Evolutionary conservation across 2,329 filamentous ascomycete genomes (phyloP), one percentile per base, ranked within the genome.

Genomic region (Pezicula rhizophila): DNA sequence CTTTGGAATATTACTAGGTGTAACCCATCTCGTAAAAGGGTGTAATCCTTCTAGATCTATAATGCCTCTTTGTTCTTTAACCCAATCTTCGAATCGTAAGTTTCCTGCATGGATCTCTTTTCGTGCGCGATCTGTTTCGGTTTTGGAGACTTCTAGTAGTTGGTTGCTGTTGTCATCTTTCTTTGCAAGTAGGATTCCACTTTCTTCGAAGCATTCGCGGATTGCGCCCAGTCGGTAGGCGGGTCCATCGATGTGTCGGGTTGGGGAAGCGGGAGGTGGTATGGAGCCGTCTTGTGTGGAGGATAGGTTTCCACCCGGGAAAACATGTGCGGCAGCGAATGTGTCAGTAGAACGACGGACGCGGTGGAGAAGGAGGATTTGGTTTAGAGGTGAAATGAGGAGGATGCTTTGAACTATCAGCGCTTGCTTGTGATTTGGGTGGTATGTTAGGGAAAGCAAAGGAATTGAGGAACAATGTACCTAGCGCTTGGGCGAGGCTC

Each of bases 171-270:
- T 67, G 51, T 70, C 69, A 48, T 66, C 70, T 20, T 70, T 65
- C 4, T 66, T 67, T 14, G 50, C 56, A 18, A 97, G 75, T 23
- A 97, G 69, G 47, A 96, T 89, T 0, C 93, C 93, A 55, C 87
- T 91, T 70, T 97, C 93, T 65, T 99, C 93, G 63, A 97, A 97
- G 0, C 89, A 89, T 72, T 97, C 93, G 6, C 93, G 77, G 20
- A 97, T 80, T 0, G 91, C 93, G 5, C 85, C 90, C 33, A 88
- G 68, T n/a, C 90, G 76, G 63, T 96, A 96, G 3, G 81, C 77
- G 0, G 73, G 70, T 1, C 82, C 82, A 64, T 96, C 91, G 10
- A 73, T 66, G 59, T 96, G 90, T 11, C 84, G 71, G 8, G 68
- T 70, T 0, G 72, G 66, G 25, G 80, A 72, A 14, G 74, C 74